Base-by-base conservation (phyloP, 1,139 yeast species). In the Geotrichum restrictum region DNA sequence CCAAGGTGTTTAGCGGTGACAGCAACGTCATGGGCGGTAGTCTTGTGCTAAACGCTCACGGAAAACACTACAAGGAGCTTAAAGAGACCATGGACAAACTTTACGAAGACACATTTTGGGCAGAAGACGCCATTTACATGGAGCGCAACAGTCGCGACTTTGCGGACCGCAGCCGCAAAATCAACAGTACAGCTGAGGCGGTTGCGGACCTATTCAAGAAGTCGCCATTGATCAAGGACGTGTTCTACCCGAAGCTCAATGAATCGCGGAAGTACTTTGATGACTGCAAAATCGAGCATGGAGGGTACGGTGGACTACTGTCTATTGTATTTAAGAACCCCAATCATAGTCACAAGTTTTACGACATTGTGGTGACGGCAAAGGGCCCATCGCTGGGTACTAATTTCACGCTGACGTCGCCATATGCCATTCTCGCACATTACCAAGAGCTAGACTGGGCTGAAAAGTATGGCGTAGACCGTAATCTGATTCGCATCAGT, bases 341-440 rank as follows among this genome's bases (percentile, higher is more conserved):
- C 8, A 72, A 74, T 11, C 82, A 81, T 60, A 96, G 96, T 0
- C 76, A 77, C 43, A 74, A 73, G 29, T 93, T 93, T 66, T 93
- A 85, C 72, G 86, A 93, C 68, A 75, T 81, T 2, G 78, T 87
- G 47, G 75, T 79, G 48, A 72, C 91, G 54, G 88, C 93, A 58
- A 93, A 93, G 69, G 98, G 98, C 2, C 98, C 98, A 3, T 86
- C 95, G 16, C 76, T 93, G 60, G 98, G 98, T 3, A 89, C 98
- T 0, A 93, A 88, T 68, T 88, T 89, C 72, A 88, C 98, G 0
- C 74, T 91, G 62, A 91, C 88, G 3, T 88, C 95, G 64, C 98
- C 98, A 7, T 93, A 93, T 69, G 80, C 96, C 2, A 79, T 93
- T 46, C 75, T 93, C 57, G 97, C 97, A 0, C 97, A 93, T 68